Evolutionary conservation across 441 rosid species (phyloP).

Genomic region (Eruca vesicaria): DNA sequence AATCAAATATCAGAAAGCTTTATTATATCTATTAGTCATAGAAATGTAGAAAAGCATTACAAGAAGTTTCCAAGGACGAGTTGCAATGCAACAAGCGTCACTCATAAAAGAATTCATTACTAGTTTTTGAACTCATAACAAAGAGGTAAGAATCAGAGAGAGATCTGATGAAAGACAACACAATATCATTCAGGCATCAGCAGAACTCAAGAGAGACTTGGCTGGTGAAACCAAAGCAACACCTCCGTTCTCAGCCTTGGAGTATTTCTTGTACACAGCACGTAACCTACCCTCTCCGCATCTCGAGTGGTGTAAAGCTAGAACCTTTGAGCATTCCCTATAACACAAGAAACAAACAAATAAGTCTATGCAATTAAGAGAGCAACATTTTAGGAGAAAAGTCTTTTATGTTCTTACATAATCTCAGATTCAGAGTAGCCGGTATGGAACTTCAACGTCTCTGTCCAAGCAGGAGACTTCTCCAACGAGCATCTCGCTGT

Average conservation of each 20-base stretch:
- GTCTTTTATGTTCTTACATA: conserved; percentile 41
- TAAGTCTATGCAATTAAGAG: neutral
- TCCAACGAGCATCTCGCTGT: conserved; percentile 68
- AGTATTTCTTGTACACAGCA: conserved; percentile 67
- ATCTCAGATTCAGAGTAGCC: conserved; percentile 69
- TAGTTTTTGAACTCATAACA: conserved; percentile 10
- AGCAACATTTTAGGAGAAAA: neutral
- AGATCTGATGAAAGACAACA: conserved; percentile 19
- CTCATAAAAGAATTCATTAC: conserved; percentile 16
- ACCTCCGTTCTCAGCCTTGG: conserved; percentile 41
- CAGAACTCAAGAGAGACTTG: conserved; percentile 34
- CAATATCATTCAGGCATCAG: conserved; percentile 28
- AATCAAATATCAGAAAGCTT: neutral
- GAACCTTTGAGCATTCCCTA: conserved; percentile 72
- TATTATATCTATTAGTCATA: neutral
- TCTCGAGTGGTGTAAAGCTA: conserved; percentile 56
- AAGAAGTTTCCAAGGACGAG: neutral
- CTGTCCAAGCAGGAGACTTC: conserved; percentile 61
- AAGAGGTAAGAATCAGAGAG: conserved; percentile 27
- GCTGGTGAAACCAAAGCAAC: conserved; percentile 63
- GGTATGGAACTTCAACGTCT: conserved; percentile 69
- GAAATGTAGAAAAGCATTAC: neutral
- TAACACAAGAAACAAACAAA: neutral
- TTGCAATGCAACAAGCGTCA: neutral
- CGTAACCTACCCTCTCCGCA: conserved; percentile 54